Percentiles rank a stretch among this genome's conserved stretches.
Evolutionary conservation across 768 basidiomycete genomes (phyloP).

Genomic region (Roridomyces roridus): DNA sequence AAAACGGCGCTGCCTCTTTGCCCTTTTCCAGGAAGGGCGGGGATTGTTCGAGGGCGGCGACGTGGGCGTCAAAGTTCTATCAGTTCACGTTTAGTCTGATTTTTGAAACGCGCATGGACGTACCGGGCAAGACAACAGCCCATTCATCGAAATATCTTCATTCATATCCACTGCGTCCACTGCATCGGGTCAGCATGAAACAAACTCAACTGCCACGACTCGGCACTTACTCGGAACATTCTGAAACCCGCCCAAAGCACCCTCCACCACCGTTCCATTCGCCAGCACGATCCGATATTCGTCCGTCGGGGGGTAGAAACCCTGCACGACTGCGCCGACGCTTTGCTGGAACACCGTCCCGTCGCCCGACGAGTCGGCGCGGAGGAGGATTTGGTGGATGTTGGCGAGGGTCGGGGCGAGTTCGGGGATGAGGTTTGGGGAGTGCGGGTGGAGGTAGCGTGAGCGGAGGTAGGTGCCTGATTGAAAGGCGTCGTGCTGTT

Average conservation of each 20-base stretch:
- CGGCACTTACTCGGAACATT: slow-evolving; percentile 16
- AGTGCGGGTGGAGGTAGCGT: slow-evolving; percentile 47
- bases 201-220: slow-evolving; percentile 11
- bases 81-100: neutral
- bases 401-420: slow-evolving; percentile 37
- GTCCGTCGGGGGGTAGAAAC: slow-evolving; percentile 52
- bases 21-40: slow-evolving; percentile 41
- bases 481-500: slow-evolving; percentile 21
- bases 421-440: slow-evolving; percentile 46
- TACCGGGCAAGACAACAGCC: slow-evolving; percentile 52
- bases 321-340: slow-evolving; percentile 57
- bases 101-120: slow-evolving; percentile 6
- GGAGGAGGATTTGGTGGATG: slow-evolving; percentile 45
- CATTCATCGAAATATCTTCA: slow-evolving; percentile 52
- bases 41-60: slow-evolving; percentile 48
- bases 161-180: slow-evolving; percentile 54
- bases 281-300: slow-evolving; percentile 51
- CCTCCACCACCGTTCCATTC: slow-evolving; percentile 50
- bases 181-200: too few relatives aligned
- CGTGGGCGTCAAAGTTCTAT: slow-evolving; percentile 44
- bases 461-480: slow-evolving; percentile 43
- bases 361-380: slow-evolving; percentile 60
- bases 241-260: slow-evolving; percentile 59
- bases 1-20: slow-evolving; percentile 42
- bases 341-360: slow-evolving; percentile 58